Base-by-base conservation (phyloP, 2,329 filamentous ascomycete species). In the Sclerotinia minor region DNA sequence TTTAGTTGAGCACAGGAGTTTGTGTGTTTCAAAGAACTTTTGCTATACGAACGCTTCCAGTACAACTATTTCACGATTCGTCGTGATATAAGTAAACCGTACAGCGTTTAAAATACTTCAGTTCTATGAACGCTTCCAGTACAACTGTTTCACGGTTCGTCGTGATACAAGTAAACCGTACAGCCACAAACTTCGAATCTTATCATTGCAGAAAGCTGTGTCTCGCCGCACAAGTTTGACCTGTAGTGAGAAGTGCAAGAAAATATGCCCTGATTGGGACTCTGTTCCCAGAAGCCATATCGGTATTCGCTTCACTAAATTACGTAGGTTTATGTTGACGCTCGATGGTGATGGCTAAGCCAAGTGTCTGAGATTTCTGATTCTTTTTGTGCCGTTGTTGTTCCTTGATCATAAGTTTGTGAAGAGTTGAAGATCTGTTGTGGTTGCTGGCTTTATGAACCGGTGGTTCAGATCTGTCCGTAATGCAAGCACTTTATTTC, bases 301-400 rank as follows among this genome's bases (percentile, higher is more conserved):
- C 32, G n/a, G 29, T 63, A 63, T 63, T 50, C 45, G 41, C 50
- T 63, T 50, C 45, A 50, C 45, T 38, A 19, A 24, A 24, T 50
- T 61, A 24, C 29, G 32, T 3, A 63, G 24, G 21, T 50, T 21
- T 63, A 26, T 35, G 59, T 63, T 63, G 59, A 63, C 29, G 29
- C 59, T 63, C 32, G 45, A 38, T 50, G 59, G 59, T 63, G n/a
- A 63, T 63, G 59, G 59, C 32, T 61, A n/a, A n/a, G 59, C n/a
- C 9, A 63, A 38, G 59, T 63, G n/a, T 38, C 49, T 63, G n/a
- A 35, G 45, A n/a, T 24, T 52, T 50, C 15, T 50, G 59, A 21
- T 63, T 38, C n/a, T 50, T n/a, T 50, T 50, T 50, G 45, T 50
- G 45, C 24, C n/a, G 38, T 63, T 38, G 32, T 63, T 50, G 45